Percentiles rank a stretch among this genome's conserved stretches.
Evolutionary conservation across 192 early-diverging fungal genomes (phyloP).

Genomic region (Coemansia sp.): DNA sequence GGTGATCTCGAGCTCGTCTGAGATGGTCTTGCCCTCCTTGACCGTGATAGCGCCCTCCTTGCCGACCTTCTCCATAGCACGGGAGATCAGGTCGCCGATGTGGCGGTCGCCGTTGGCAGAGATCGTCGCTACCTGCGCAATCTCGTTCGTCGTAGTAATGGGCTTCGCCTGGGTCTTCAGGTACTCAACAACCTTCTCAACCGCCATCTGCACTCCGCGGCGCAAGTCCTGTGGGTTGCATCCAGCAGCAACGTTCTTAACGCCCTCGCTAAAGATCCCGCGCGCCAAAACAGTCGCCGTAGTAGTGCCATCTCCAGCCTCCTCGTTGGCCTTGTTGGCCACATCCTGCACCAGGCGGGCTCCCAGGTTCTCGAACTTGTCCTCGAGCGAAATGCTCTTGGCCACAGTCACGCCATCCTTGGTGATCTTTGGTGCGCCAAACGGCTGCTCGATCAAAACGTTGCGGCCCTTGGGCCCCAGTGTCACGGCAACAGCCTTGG

Average conservation of each 20-base stretch:
- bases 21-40: conserved; percentile 99
- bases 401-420: conserved; percentile 99
- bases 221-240: conserved; percentile 99
- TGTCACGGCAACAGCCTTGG: conserved; percentile 98
- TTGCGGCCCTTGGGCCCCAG: conserved; percentile 99
- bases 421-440: conserved; percentile 98
- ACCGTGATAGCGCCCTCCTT: conserved; percentile 99
- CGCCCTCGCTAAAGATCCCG: conserved; percentile 98
- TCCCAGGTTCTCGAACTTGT: conserved; percentile 99
- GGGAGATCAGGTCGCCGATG: conserved; percentile 93
- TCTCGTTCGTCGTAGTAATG: conserved; percentile 93
- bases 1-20: conserved; percentile 99
- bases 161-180: conserved; percentile 86
- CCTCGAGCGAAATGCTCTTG: conserved; percentile 93
- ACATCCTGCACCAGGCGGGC: conserved; percentile 98
- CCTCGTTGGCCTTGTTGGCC: conserved; percentile 99
- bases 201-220: conserved; percentile 89
- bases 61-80: conserved; percentile 99
- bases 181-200: conserved; percentile 90
- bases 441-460: conserved; percentile 97
- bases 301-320: conserved; percentile 99
- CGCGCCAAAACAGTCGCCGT: conserved; percentile 98
- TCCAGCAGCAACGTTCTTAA: conserved; percentile 98
- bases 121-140: conserved; percentile 99
- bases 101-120: conserved; percentile 99